Conservation (phyloP, 129 eudicot genomes). For the Tagetes patula region DNA sequence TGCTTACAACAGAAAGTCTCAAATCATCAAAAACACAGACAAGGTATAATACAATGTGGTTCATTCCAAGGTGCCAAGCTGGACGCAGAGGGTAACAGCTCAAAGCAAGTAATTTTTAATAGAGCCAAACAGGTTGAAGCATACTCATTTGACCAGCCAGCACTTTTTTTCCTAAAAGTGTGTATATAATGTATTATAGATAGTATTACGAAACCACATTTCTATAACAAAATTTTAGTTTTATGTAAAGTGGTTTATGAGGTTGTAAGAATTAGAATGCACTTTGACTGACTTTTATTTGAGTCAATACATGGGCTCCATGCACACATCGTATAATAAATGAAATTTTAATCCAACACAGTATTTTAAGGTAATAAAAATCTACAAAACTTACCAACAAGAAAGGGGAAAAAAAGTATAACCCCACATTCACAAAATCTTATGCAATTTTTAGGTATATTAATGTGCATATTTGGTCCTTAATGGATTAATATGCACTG, state of each 20-base stretch:
- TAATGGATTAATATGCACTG: background rate
- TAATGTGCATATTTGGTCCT: background rate
- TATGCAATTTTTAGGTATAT: background rate
- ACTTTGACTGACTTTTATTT: background rate
- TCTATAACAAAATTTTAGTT: background rate
- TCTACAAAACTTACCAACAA: background rate
- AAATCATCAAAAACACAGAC: conserved; percentile 16
- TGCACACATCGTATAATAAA: background rate
- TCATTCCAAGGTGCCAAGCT: background rate
- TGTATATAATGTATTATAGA: background rate
- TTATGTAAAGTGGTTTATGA: background rate
- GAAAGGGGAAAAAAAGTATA: background rate
- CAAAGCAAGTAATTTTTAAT: background rate
- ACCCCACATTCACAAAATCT: background rate
- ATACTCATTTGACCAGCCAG: background rate
- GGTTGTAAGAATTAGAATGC: background rate
- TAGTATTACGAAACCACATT: background rate
- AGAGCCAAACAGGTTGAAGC: background rate
- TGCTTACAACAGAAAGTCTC: conserved; percentile 1
- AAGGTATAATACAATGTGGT: conserved; percentile 2
- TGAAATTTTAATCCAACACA: background rate
- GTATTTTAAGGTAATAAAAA: background rate
- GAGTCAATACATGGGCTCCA: background rate
- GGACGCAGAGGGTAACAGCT: background rate
- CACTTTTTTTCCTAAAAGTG: conserved; percentile 5